Base-by-base conservation (phyloP, 306 rosid species). In the Prunus salicina region DNA sequence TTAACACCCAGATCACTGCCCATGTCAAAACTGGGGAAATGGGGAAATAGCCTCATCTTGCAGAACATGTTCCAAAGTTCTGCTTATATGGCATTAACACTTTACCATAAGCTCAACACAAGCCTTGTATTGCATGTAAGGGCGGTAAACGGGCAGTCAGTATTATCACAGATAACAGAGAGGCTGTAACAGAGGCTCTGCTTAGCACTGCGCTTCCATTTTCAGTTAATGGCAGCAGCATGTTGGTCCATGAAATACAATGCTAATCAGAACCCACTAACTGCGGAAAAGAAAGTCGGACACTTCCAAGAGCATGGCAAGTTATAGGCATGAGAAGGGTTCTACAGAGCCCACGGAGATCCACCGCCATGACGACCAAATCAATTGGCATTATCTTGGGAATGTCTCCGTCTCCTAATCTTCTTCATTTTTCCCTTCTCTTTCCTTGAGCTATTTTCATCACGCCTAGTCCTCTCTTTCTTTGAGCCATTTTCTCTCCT, bases 401-500 rank as follows among this genome's bases (percentile, higher is more conserved):
- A 82, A 58, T 57, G 73, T 81, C 77, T 85, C 83, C 72, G 64
- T 18, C 13, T 73, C n/a, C 30, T 81, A 66, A 51, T 86, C 82
- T 82, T 89, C 60, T 68, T 86, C 41, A 34, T 34, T 46, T 19
- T 43, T 2, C 77, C 47, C 38, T 79, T 84, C 25, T 85, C 96
- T 64, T 57, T 73, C 38, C 85, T 75, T 10, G 79, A 83, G 32
- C 84, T 85, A 62, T 72, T 86, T 62, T 85, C 89, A 12, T 76
- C 84, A 15, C 57, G 76, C 57, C 79, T 72, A 2, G n/a, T 34
- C 67, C 12, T 77, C 68, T 58, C 93, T 67, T 74, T 81, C 43
- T 84, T 74, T 5, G 79, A 84, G 53, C 85, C 87, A 67, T 80
- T 85, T 65, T 85, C 86, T 15, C 79, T 76, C 66, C 45, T 86